These are phyloP conservation scores for Aspergillus fischeri DNA, from an alignment of 2,329 filamentous ascomycete species.

Conservation along the genomic window DNA sequence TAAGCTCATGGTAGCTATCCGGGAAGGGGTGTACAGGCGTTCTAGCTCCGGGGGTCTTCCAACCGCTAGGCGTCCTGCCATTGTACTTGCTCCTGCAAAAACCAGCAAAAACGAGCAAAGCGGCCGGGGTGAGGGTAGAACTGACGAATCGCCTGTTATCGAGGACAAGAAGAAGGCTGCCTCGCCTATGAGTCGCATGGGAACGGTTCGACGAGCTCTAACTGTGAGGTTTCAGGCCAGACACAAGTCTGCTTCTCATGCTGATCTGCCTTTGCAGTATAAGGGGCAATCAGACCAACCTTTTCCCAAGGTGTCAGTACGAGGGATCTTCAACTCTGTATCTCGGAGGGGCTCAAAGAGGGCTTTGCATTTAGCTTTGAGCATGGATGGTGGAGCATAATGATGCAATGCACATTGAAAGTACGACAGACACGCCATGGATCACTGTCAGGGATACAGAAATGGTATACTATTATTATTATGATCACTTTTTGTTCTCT, in stretches of 20 bases:
- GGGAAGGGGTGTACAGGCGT: slow-evolving; percentile 69
- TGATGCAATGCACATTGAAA: background rate
- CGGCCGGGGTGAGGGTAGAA: background rate
- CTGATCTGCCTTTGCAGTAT: background rate
- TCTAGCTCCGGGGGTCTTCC: slow-evolving; percentile 52
- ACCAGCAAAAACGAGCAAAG: background rate
- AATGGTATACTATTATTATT: background rate
- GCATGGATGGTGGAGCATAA: slow-evolving; percentile 8
- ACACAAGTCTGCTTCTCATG: slow-evolving; percentile 1
- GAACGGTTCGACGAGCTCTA: slow-evolving; percentile 6
- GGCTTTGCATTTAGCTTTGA: slow-evolving; percentile 6
- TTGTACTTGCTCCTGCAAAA: background rate
- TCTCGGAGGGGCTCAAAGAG: slow-evolving; percentile 12
- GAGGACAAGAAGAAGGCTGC: slow-evolving; percentile 4
- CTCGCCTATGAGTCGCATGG: slow-evolving; percentile 1
- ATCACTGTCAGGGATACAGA: slow-evolving; percentile 8
- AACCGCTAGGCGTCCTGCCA: background rate
- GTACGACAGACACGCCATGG: background rate
- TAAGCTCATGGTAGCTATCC: slow-evolving; percentile 78
- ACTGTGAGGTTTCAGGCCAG: slow-evolving; percentile 7
- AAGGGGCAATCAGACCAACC: slow-evolving; percentile 1
- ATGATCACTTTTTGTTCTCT: slow-evolving; percentile 6
- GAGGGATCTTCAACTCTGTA: slow-evolving; percentile 19
- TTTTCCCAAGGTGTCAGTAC: slow-evolving; percentile 12
- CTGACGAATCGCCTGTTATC: background rate